Evolutionary conservation across 2,329 filamentous ascomycete species (phyloP).

Genomic region (Diaporthe nobilis): DNA sequence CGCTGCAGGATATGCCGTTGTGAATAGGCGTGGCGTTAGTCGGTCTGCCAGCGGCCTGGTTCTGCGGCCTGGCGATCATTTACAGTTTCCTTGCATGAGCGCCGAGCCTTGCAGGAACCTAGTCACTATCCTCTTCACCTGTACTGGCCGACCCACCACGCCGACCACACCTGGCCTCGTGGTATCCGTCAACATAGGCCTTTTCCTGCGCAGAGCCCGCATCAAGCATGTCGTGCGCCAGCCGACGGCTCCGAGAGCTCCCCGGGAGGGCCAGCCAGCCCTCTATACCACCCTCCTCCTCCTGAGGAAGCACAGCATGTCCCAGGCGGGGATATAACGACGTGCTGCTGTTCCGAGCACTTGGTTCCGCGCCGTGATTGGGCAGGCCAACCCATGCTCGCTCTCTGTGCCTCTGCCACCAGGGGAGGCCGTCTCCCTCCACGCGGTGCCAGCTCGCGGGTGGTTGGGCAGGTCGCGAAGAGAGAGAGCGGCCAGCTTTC

Average conservation of each 20-base stretch:
- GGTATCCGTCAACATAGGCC: conserved; percentile 7
- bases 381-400: background rate
- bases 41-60: conserved; percentile 31
- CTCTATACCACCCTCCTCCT: background rate
- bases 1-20: conserved; percentile 9
- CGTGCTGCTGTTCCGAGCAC: conserved; percentile 27
- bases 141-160: conserved; percentile 11
- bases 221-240: conserved; percentile 32
- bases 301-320: conserved; percentile 30
- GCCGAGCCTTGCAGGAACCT: conserved; percentile 41
- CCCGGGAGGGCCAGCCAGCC: conserved; percentile 1
- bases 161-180: conserved; percentile 22
- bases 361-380: conserved; percentile 14
- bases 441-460: background rate
- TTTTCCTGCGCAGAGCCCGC: background rate
- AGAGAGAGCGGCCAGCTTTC: background rate
- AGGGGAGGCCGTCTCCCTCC: background rate
- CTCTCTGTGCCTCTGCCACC: conserved; percentile 13
- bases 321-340: conserved; percentile 20
- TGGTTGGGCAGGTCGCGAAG: conserved; percentile 1
- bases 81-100: conserved; percentile 31
- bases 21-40: conserved; percentile 34
- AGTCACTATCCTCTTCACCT: conserved; percentile 28
- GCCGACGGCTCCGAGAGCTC: conserved; percentile 29
- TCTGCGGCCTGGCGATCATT: conserved; percentile 37